Evolutionary conservation across 2,329 filamentous ascomycete species (phyloP).

Genomic region (Pyricularia pennisetigena): DNA sequence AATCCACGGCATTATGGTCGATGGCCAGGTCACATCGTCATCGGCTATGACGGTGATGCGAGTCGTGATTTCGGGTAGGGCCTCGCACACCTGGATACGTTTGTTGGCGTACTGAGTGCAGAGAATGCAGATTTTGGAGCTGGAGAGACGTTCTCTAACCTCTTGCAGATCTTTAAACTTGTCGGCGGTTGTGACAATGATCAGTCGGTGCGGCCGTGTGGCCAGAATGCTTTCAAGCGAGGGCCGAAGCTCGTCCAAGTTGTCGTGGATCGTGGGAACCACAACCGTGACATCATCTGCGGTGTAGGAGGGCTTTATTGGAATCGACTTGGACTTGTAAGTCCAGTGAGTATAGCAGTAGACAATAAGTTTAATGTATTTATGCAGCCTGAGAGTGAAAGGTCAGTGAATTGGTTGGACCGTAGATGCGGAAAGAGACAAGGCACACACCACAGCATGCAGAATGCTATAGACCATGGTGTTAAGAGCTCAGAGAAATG

Average conservation of each 20-base stretch:
- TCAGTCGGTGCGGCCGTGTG: constrained; percentile 60
- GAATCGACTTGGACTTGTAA: constrained; percentile 77
- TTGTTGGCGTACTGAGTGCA: constrained; percentile 86
- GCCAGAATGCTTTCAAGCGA: constrained; percentile 71
- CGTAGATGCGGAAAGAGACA: no score
- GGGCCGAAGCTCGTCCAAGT: constrained; percentile 71
- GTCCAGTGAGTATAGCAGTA: constrained; percentile 80
- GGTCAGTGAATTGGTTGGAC: no score
- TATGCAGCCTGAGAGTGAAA: constrained; percentile 56
- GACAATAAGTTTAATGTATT: constrained; percentile 76
- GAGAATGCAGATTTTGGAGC: constrained; percentile 51
- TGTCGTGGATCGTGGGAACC: constrained; percentile 84
- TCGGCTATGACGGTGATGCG: no score
- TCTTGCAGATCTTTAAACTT: constrained; percentile 54
- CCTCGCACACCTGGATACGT: constrained; percentile 87
- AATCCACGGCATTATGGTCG: constrained; percentile 80
- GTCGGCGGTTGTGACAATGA: constrained; percentile 79
- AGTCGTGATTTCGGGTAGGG: no score
- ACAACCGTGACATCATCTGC: constrained; percentile 86
- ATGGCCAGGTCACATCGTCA: no score
- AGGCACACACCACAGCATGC: no score
- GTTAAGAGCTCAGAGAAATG: no score
- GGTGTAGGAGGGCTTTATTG: constrained; percentile 69
- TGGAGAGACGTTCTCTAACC: no score
- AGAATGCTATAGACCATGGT: no score